A percentile compares a stretch with the other conserved stretches of the same genome.
These are phyloP conservation scores for Elaeagnus macrophylla DNA, from an alignment of 306 rosid genomes.

Conservation along the genomic window DNA sequence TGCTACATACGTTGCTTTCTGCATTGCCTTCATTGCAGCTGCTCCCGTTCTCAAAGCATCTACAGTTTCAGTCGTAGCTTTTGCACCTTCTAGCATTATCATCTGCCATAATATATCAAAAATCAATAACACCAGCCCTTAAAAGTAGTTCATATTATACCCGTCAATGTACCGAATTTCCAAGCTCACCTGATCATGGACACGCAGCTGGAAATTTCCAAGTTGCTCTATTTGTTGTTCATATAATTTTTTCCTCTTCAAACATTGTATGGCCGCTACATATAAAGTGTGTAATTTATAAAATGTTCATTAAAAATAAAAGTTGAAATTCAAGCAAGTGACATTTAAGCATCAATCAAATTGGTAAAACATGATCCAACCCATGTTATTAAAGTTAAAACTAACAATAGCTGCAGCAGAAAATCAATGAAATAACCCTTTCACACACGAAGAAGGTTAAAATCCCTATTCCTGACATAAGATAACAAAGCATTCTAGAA, in stretches of 20 bases:
- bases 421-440: too few relatives aligned
- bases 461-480: too few relatives aligned
- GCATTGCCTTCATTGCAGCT: slow-evolving; percentile 98
- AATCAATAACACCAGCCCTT: not conserved
- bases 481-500: too few relatives aligned
- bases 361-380: too few relatives aligned
- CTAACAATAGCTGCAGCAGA: too few relatives aligned
- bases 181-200: slow-evolving; percentile 80
- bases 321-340: not conserved
- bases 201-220: slow-evolving; percentile 94
- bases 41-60: slow-evolving; percentile 97
- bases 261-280: slow-evolving; percentile 92
- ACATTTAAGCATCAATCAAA: too few relatives aligned
- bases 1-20: slow-evolving; percentile 75
- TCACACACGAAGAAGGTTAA: too few relatives aligned
- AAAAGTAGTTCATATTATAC: not conserved
- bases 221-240: slow-evolving; percentile 97
- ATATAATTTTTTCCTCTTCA: slow-evolving; percentile 87
- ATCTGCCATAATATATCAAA: slow-evolving; percentile 36
- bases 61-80: slow-evolving; percentile 97
- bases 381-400: too few relatives aligned
- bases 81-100: slow-evolving; percentile 98
- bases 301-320: not conserved
- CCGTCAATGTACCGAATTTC: slow-evolving; percentile 6
- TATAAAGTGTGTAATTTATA: not conserved